phyloP scores from a whole-genome alignment of 345 rosid species.

The Geranium brycei region DNA sequence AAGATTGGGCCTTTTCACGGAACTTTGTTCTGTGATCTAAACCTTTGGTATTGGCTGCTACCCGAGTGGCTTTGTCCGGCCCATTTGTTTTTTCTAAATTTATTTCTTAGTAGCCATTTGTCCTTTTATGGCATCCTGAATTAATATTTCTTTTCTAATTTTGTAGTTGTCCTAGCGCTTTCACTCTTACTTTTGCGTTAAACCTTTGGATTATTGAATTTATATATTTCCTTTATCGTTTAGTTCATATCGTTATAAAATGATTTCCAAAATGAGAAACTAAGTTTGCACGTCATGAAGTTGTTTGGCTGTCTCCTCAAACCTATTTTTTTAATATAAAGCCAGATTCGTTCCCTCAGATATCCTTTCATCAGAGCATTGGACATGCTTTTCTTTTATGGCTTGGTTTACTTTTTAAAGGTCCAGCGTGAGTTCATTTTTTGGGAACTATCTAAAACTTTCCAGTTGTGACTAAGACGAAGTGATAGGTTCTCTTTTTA shows the following conservation, averaged over 20 bases:
- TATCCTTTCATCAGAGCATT: not conserved
- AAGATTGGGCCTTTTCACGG: not conserved
- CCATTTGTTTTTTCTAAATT: not conserved
- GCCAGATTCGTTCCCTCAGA: not conserved
- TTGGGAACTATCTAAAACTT: too few species aligned
- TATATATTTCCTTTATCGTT: too few species aligned
- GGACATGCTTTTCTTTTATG: too few species aligned
- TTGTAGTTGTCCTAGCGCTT: too few species aligned
- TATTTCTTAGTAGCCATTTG: not conserved
- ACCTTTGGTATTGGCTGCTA: not conserved
- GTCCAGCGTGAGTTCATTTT: too few species aligned
- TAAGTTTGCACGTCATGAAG: not conserved
- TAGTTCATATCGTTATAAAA: too few species aligned
- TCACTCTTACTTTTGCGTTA: too few species aligned
- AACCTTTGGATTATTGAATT: too few species aligned
- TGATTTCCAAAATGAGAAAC: not conserved
- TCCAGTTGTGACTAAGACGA: too few species aligned
- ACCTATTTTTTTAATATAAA: not conserved
- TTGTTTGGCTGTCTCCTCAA: not conserved
- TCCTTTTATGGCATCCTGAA: not conserved
- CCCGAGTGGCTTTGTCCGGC: not conserved
- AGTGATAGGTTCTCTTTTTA: too few species aligned
- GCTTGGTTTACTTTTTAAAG: too few species aligned
- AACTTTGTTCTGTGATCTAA: not conserved
- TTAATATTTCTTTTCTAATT: too few species aligned